Base-by-base conservation (phyloP, 1,284 basidiomycete species). In the Ceratobasidium sp. region DNA sequence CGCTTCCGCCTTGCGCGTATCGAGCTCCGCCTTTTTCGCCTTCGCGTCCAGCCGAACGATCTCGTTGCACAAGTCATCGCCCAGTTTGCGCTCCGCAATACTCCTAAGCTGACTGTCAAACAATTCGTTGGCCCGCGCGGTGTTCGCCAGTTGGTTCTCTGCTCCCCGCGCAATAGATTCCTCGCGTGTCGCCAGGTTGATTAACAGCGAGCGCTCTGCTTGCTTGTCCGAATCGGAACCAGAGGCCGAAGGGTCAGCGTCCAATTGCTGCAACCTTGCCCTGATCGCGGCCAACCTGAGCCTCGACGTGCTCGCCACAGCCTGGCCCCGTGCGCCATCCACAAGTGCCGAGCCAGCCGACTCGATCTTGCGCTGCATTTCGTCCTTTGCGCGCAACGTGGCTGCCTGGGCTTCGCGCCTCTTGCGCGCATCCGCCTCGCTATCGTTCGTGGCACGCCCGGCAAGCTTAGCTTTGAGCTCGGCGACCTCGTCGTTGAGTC, bases 391-490 rank as follows among this genome's bases (percentile, higher is more conserved):
- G 74, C 89, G 84, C 77, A 91, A 88, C 54, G 93, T 87, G 80
- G 93, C 91, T 31, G 86, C 84, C 71, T 84, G 84, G 14, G 90
- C 90, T 81, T 92, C 92, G 37, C 84, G 84, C 80, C 86, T 88
- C 84, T 88, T 93, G 78, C 90, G 86, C 78, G 84, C 85, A 79
- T 83, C 81, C 74, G 89, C 85, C 54, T 90, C 91, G 61, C 82
- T 87, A 81, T 93, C 92, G 37, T 85, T 79, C 63, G 83, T 83
- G 71, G 86, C 83, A 81, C 89, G 92, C 22, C 89, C 92, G 4
- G 90, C 88, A 61, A 98, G 85, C 82, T 92, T 93, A 43, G 88
- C 88, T 81, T 97, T 96, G 77, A 98, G 88, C 78, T 96, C 93
- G 31, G 89, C 87, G 74, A 95, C 90, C 81, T 96, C 92, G 58